Evolutionary conservation across 2,329 filamentous ascomycete species (phyloP), one percentile per base, ranked within the genome.

Genomic region (Cercospora brassicicola): DNA sequence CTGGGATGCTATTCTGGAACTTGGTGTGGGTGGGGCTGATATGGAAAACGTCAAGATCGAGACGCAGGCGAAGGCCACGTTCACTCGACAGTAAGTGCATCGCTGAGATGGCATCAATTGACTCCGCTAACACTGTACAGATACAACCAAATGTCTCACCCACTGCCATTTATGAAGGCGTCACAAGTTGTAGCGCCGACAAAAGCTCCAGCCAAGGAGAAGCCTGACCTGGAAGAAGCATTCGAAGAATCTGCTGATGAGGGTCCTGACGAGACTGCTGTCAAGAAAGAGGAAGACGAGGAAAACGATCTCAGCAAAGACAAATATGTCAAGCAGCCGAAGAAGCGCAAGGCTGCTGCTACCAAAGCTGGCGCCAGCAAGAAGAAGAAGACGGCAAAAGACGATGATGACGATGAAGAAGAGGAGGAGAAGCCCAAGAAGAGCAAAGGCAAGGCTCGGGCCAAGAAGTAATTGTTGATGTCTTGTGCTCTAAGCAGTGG

Each of bases 121-220:
- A n/a, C 63, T 51, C 61, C 57, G 66, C 75, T 76, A 51, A 77
- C 66, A 62, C 59, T 5, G 23, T 36, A 57, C 73, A 94, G 91
- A 64, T 95, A 99, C 79, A 99, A 99, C 74, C 81, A 86, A 68
- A 90, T 90, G 81, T 90, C 89, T 18, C 95, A 99, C 73, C 94
- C 94, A 0, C 82, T 99, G 62, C 94, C 95, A 1, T 99, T 97
- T 81, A 97, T 98, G 89, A 98, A 97, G 81, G 92, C 94, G 2
- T 93, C 88, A 74, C 92, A 86, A 71, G 86, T 95, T 15, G 79
- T 88, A 9, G 91, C 88, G 3, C 89, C 92, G 4, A 93, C 92
- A 82, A 90, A 89, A 75, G 82, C 85, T 48, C 83, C 88, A 28
- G 89, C 88, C 62, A 88, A 87, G 79, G 93, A 94, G 59, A 91